Conservation (phyloP, 2,329 filamentous ascomycete genomes). For the Cladosporium sp. region DNA sequence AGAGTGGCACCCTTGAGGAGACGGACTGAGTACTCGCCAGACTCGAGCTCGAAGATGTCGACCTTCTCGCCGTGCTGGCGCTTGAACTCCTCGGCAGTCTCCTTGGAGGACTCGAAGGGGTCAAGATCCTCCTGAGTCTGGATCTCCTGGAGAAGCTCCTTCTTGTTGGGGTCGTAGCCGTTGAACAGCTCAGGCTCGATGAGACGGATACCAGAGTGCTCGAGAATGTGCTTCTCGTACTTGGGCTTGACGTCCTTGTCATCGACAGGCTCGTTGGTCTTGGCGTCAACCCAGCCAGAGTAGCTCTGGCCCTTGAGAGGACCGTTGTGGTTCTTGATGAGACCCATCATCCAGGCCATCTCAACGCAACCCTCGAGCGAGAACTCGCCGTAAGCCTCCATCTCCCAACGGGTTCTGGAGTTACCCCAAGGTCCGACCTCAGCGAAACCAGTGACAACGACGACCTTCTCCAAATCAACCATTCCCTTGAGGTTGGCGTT, state of each 20-base stretch:
- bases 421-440: constrained; percentile 98
- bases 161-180: constrained; percentile 97
- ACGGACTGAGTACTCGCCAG: constrained; percentile 89
- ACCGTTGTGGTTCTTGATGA: constrained; percentile 98
- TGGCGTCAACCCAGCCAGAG: constrained; percentile 92
- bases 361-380: constrained; percentile 96
- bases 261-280: constrained; percentile 90
- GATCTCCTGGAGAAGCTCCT: constrained; percentile 95
- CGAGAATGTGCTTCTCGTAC: constrained; percentile 94
- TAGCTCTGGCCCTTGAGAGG: constrained; percentile 94
- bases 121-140: constrained; percentile 96
- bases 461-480: constrained; percentile 97
- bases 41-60: constrained; percentile 90
- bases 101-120: constrained; percentile 94
- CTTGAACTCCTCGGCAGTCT: constrained; percentile 96
- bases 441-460: constrained; percentile 93
- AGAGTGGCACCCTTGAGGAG: constrained; percentile 93
- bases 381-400: constrained; percentile 96
- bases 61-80: constrained; percentile 96
- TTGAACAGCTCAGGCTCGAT: constrained; percentile 97
- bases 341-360: constrained; percentile 99
- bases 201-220: constrained; percentile 94
- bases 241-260: constrained; percentile 97
- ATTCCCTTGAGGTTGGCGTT: constrained; percentile 89
- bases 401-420: constrained; percentile 96